Conservation (phyloP, 257 asterid genomes). For the Ajuga chamaepitys region DNA sequence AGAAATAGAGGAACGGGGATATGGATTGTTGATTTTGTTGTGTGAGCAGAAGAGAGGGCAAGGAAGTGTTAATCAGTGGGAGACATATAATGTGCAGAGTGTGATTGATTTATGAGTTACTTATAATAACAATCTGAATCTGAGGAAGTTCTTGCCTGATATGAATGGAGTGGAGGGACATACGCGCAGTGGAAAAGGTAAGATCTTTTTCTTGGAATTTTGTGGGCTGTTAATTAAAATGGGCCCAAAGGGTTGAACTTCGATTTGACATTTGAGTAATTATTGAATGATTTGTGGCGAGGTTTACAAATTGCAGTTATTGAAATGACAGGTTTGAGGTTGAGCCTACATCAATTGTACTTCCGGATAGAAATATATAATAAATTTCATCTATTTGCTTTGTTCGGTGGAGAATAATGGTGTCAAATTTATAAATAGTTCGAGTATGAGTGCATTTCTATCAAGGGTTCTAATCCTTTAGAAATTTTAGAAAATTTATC, state of each 20-base stretch:
- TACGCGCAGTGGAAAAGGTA: slow-evolving; percentile 1
- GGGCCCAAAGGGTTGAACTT: slow-evolving; percentile 2
- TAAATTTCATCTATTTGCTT: no score
- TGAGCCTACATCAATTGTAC: slow-evolving; percentile 11
- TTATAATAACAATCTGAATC: slow-evolving; percentile 19
- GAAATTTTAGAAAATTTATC: no score
- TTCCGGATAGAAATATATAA: not conserved
- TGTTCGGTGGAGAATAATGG: no score
- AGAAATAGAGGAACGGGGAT: not conserved
- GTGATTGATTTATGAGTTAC: slow-evolving; percentile 17
- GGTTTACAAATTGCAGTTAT: not conserved
- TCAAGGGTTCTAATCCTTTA: no score
- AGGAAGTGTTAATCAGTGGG: slow-evolving; percentile 23
- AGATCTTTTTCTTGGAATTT: not conserved
- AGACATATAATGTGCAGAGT: slow-evolving; percentile 9
- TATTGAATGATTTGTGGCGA: not conserved
- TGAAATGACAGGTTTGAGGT: not conserved
- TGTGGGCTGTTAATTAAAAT: slow-evolving; percentile 16
- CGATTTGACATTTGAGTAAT: slow-evolving; percentile 1
- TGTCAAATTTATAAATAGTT: no score
- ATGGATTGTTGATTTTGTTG: slow-evolving; percentile 11
- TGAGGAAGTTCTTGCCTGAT: slow-evolving; percentile 7
- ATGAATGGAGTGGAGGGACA: slow-evolving; percentile 18
- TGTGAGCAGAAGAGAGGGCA: slow-evolving; percentile 21
- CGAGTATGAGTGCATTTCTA: no score